Evolutionary conservation across 2,329 filamentous ascomycete species (phyloP).

Genomic region (Fusarium sp.): DNA sequence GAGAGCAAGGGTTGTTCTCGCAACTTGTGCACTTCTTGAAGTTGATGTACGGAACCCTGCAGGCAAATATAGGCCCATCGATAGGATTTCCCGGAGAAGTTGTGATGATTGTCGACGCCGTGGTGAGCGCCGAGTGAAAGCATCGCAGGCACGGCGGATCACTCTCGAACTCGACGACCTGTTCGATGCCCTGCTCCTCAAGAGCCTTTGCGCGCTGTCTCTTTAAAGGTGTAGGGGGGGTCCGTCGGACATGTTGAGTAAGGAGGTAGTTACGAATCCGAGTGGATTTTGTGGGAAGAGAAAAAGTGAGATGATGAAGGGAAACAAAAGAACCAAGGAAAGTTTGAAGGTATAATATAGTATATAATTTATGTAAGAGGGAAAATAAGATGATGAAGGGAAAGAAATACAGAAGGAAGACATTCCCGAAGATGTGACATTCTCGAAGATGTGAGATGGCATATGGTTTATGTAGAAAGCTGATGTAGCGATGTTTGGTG

Average conservation of each 20-base stretch:
- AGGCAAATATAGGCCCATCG: neutral
- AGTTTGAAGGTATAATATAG: neutral
- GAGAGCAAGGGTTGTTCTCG: accelerated
- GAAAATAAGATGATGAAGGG: too few relatives aligned
- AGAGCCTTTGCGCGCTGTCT: neutral
- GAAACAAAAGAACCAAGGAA: neutral
- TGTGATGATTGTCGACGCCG: neutral
- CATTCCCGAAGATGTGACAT: too few relatives aligned
- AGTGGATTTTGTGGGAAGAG: neutral
- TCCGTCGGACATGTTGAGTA: neutral
- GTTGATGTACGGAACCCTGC: neutral
- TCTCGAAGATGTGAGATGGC: too few relatives aligned
- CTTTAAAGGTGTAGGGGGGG: neutral
- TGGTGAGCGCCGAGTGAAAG: neutral
- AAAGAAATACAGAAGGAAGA: too few relatives aligned
- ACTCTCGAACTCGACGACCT: neutral
- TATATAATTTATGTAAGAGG: neutral
- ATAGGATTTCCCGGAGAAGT: accelerated
- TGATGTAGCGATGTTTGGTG: too few relatives aligned
- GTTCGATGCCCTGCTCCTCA: neutral
- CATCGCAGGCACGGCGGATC: neutral
- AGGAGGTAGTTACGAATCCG: too few relatives aligned
- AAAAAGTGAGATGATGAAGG: neutral
- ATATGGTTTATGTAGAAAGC: neutral
- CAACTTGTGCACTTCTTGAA: neutral